Evolutionary conservation across 1,139 yeast species (phyloP).

Genomic region (Saccharomyces uvarum): DNA sequence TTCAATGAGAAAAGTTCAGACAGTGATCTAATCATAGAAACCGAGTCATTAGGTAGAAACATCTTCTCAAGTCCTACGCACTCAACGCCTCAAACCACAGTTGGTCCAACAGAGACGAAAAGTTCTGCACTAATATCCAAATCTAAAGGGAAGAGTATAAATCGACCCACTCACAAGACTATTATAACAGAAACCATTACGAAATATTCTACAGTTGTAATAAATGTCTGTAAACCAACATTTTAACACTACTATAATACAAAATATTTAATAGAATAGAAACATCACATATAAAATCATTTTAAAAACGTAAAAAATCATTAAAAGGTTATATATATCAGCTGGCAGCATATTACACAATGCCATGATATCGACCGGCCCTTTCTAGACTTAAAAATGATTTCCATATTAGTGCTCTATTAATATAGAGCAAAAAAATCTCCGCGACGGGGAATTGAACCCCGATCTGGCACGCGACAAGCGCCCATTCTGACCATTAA

Average conservation of each 20-base stretch:
- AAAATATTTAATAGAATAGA: background rate
- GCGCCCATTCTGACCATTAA: conserved; percentile 35
- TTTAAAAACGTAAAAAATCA: background rate
- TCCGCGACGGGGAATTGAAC: conserved; percentile 37
- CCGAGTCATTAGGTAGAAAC: too few species aligned
- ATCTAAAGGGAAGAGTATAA: background rate
- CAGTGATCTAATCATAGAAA: background rate
- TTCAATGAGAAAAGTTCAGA: background rate
- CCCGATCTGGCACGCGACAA: conserved; percentile 37
- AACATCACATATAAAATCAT: background rate
- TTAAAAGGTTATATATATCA: background rate
- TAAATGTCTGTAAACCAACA: background rate
- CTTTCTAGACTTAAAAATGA: background rate
- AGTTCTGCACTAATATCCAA: background rate
- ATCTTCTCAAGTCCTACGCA: background rate
- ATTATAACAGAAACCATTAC: background rate
- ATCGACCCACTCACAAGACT: background rate
- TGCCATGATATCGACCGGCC: background rate
- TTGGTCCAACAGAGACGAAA: background rate
- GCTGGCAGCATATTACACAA: background rate
- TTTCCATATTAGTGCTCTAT: background rate
- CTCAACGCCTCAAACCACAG: background rate
- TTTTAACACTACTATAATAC: background rate
- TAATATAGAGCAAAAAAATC: conserved; percentile 14
- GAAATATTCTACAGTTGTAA: background rate